A percentile compares a stretch with the other conserved stretches of the same genome.
Conservation (phyloP, 1,284 basidiomycete genomes). For the Boletus semigastroideus region DNA sequence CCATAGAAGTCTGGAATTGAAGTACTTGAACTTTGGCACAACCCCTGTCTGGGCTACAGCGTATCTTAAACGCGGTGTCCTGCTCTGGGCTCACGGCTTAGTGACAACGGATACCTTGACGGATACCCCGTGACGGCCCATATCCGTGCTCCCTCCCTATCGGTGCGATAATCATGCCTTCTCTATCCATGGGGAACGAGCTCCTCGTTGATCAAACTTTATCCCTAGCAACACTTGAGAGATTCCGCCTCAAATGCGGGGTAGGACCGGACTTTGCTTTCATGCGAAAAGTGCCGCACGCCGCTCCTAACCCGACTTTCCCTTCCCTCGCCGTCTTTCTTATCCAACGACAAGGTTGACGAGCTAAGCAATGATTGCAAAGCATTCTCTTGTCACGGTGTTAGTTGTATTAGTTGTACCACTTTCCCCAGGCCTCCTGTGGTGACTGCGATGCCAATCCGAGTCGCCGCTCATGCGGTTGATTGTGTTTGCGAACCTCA, state of each 20-base stretch:
- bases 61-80: neutral
- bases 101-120: no score
- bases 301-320: neutral
- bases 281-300: neutral
- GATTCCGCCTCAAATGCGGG: conserved; percentile 2
- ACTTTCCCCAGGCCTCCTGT: neutral
- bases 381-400: neutral
- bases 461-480: neutral
- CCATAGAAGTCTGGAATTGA: neutral
- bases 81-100: no score
- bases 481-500: neutral
- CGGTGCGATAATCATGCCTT: neutral
- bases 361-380: neutral
- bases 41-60: no score
- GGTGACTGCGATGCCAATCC: no score
- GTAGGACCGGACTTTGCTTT: neutral
- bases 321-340: neutral
- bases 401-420: neutral
- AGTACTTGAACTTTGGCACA: neutral
- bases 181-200: conserved; percentile 2
- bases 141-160: no score
- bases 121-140: neutral
- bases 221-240: conserved; percentile 2
- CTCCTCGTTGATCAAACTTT: neutral
- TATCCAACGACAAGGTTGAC: no score